Evolutionary conservation across 2,329 filamentous ascomycete genomes (phyloP), one percentile per base, ranked within the genome.

Genomic region (Blumeria hordei): DNA sequence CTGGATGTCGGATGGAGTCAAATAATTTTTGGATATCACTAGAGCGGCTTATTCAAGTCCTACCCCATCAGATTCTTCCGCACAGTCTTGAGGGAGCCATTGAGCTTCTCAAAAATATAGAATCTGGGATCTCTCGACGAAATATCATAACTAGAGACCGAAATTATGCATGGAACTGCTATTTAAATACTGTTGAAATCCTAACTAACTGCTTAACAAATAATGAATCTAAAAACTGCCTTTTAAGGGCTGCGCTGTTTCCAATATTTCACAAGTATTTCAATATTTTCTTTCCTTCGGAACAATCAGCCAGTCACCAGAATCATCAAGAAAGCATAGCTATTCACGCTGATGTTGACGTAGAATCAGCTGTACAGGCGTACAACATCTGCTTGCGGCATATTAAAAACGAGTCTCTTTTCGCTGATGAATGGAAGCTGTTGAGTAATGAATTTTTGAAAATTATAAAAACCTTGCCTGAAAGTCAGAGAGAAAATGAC

Each of bases 401-500:
- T n/a, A n/a, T 9, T 52, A 18, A 11, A 8, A 37, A 52, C 11
- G 49, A 36, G 6, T n/a, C 7, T 18, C 69, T 75, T 0, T 69
- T 85, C 0, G 65, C 70, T 14, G 66, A 71, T 3, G 71, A 81
- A 59, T 92, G 85, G 85, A 66, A 70, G 2, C 70, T 70, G 1
- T 67, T 87, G n/a, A 75, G 77, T 0, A 69, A 75, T 0, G 66
- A 72, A 0, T 68, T 94, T n/a, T 71, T 81, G 32, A 71, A 78
- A 35, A 74, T 76, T 39, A 79, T 94, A 56, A 80, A 80, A 55
- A 76, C 77, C 6, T 93, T 87, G 0, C 74, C 85, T 5, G 87
- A 88, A 0, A 87, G 90, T 63, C 80, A 90, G 55, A 88, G 87
- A 0, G 82, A 82, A 58, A 83, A 87, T 16, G 85, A 85, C 60